These are phyloP conservation scores for Kalaharituber pfeilii DNA, from an alignment of 2,329 filamentous ascomycete genomes.

Conservation along the genomic window DNA sequence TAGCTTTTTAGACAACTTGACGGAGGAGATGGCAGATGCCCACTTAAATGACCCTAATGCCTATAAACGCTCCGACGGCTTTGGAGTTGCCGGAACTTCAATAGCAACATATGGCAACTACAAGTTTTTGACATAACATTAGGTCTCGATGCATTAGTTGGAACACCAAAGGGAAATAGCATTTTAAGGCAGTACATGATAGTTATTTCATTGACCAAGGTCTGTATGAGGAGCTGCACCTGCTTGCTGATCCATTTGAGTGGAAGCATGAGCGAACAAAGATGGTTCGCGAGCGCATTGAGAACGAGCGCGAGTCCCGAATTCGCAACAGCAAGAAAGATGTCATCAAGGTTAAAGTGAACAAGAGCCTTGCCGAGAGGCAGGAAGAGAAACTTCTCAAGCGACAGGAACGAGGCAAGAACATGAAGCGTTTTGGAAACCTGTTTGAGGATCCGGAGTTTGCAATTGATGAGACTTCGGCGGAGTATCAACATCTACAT, in stretches of 20 bases:
- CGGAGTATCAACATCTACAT: constrained; percentile 77
- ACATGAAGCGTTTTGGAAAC: constrained; percentile 66
- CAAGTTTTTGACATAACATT: constrained; percentile 88
- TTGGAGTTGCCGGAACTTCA: constrained; percentile 2
- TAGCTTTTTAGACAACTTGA: constrained; percentile 87
- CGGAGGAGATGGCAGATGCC: constrained; percentile 94
- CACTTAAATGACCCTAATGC: constrained; percentile 40
- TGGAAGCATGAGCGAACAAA: constrained; percentile 86
- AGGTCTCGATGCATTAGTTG: constrained; percentile 68
- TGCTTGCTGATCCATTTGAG: constrained; percentile 85
- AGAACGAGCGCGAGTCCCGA: constrained; percentile 86
- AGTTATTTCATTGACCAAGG: constrained; percentile 94
- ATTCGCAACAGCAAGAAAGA: constrained; percentile 83
- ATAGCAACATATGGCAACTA: constrained; percentile 98
- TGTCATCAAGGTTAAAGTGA: constrained; percentile 77
- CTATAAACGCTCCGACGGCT: constrained; percentile 7
- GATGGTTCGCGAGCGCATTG: constrained; percentile 83
- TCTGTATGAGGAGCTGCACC: constrained; percentile 80
- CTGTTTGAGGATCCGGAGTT: constrained; percentile 92
- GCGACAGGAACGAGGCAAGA: constrained; percentile 23
- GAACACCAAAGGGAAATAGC: constrained; percentile 45
- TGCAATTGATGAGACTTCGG: constrained; percentile 70
- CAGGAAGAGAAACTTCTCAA: constrained; percentile 54
- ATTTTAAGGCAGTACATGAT: constrained; percentile 91
- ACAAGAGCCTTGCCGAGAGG: constrained; percentile 46